Evolutionary conservation across 139 green algal species (phyloP), one percentile per base, ranked within the genome.

Genomic region (Bryopsis sp.): DNA sequence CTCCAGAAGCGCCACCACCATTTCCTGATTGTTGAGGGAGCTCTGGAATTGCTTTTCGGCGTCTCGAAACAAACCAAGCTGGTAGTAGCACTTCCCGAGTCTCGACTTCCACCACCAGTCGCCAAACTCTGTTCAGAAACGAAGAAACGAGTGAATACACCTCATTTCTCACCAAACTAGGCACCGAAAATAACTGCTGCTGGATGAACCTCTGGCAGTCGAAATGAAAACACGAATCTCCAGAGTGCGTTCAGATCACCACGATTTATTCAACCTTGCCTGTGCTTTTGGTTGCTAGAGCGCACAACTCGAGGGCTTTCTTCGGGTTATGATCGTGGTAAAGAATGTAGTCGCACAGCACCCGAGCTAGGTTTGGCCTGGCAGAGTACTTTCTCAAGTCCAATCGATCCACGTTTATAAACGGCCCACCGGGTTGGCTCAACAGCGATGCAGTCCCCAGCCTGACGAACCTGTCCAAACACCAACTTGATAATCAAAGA

Each of bases 81-180:
- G 88, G 73, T 89, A 91, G 76, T 89, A 90, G 59, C 77, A 84
- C 79, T 91, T 91, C 62, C 86, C 88, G 43, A 90, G 76, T 24
- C 86, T 75, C 38, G 81, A 77, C 74, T 91, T 88, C 88, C 88
- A 95, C 88, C 88, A 95, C 88, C 88, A 95, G 72, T 95, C 88
- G 59, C 76, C 37, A 47, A 62, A 79, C 48, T 22, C 57, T 64
- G n/a, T n/a, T n/a, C n/a, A n/a, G n/a, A n/a, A n/a, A n/a, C n/a
- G n/a, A n/a, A n/a, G n/a, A n/a, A n/a, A n/a, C n/a, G n/a, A n/a
- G n/a, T n/a, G n/a, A n/a, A n/a, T n/a, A n/a, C n/a, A n/a, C n/a
- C n/a, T n/a, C n/a, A n/a, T n/a, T n/a, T n/a, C n/a, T n/a, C n/a
- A n/a, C n/a, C n/a, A n/a, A n/a, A n/a, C n/a, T n/a, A n/a, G n/a